A percentile compares a stretch with the other conserved stretches of the same genome.
phyloP scores from a whole-genome alignment of 1,139 yeast genomes.

The Groenewaldozyma sp. region DNA sequence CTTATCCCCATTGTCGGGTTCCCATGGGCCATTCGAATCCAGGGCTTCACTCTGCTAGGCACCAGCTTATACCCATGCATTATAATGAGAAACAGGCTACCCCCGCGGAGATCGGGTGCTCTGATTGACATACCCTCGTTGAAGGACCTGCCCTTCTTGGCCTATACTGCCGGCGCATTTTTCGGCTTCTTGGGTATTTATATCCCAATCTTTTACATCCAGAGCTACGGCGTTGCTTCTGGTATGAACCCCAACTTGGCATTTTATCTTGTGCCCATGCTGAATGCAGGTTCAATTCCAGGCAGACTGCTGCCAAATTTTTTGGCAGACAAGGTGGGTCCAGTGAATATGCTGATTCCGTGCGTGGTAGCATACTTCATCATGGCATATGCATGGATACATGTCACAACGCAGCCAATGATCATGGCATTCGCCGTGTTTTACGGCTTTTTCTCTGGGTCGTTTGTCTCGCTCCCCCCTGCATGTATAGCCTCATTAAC shows the following conservation, averaged over 20 bases:
- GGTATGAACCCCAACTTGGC: constrained; percentile 19
- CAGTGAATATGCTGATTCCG: constrained; percentile 36
- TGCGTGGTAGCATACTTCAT: constrained; percentile 3
- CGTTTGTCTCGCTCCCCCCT: constrained; percentile 38
- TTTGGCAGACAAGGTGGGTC: constrained; percentile 39
- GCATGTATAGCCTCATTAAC: constrained; percentile 42
- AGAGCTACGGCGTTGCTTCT: constrained; percentile 22
- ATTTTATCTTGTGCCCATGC: constrained; percentile 37
- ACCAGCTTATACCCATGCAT: constrained; percentile 18
- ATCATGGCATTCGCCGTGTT: constrained; percentile 32
- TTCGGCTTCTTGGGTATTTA: constrained; percentile 29
- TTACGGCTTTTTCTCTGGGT: constrained; percentile 44
- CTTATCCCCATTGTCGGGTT: constrained; percentile 27
- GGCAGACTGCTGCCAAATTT: constrained; percentile 46
- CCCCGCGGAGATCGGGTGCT: constrained; percentile 25
- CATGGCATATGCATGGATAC: constrained; percentile 29
- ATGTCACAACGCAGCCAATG: constrained; percentile 37
- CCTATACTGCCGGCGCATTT: constrained; percentile 23
- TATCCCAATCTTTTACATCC: constrained; percentile 30
- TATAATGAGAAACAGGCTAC: constrained; percentile 21
- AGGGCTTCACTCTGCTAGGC: constrained; percentile 23
- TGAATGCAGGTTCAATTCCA: constrained; percentile 40
- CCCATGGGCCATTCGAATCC: constrained; percentile 27
- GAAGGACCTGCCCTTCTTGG: constrained; percentile 24
- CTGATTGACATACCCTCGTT: constrained; percentile 24